These are phyloP conservation scores for Syncephalastrum sp. DNA, from an alignment of 371 early-diverging fungal genomes.

Conservation along the genomic window DNA sequence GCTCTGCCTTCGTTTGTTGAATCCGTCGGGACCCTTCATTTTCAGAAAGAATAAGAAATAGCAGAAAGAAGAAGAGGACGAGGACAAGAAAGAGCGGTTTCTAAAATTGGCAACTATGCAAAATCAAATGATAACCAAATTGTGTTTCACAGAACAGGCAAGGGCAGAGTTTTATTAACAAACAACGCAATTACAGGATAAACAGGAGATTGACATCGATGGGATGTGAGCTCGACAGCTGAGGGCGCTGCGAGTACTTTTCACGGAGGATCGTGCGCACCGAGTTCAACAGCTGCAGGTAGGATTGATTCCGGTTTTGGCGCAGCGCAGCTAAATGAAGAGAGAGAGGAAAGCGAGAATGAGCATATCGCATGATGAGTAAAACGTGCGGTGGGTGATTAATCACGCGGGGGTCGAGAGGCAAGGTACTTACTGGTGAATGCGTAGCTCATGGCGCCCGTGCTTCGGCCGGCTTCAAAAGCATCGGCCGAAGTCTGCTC, in stretches of 20 bases:
- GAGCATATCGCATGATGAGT: neutral
- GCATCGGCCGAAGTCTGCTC: conserved; percentile 90
- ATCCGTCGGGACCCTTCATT: too few species aligned
- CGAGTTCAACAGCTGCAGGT: conserved; percentile 71
- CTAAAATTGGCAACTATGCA: too few species aligned
- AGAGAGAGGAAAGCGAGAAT: neutral
- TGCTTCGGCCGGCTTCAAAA: conserved; percentile 54
- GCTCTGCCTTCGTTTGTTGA: conserved; percentile 19
- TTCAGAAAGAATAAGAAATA: too few species aligned
- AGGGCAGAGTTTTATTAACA: neutral
- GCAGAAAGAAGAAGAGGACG: too few species aligned
- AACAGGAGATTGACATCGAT: conserved; percentile 45
- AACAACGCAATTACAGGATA: conserved; percentile 7
- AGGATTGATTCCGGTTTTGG: conserved; percentile 63
- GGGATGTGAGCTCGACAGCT: conserved; percentile 75
- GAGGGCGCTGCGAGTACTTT: conserved; percentile 82
- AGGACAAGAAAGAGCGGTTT: too few species aligned
- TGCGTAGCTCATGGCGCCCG: conserved; percentile 89
- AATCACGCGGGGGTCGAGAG: neutral
- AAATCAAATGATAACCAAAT: too few species aligned
- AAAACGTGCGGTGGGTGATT: neutral
- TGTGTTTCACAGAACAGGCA: too few species aligned
- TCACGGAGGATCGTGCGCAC: conserved; percentile 67
- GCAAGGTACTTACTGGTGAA: conserved; percentile 49
- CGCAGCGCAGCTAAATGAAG: conserved; percentile 45